A percentile compares a stretch with the other conserved stretches of the same genome.
These are phyloP conservation scores for Tylopilus felleus DNA, from an alignment of 768 basidiomycete species.

Conservation along the genomic window DNA sequence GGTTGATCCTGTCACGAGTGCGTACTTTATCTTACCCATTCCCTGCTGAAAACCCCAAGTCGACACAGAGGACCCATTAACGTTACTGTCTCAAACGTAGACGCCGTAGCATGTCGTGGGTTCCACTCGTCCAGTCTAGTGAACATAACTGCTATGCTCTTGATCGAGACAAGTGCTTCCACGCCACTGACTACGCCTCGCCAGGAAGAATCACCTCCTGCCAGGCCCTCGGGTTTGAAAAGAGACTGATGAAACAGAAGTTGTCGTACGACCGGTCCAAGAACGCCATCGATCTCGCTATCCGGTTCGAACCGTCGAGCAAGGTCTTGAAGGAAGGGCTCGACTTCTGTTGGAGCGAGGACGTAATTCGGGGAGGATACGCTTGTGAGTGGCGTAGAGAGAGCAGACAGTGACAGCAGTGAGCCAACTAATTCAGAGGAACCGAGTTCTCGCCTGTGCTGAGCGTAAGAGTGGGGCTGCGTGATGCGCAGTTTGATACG, in stretches of 20 bases:
- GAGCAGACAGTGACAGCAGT: conserved; percentile 70
- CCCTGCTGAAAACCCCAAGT: conserved; percentile 80
- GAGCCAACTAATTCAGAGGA: conserved; percentile 76
- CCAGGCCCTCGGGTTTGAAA: conserved; percentile 63
- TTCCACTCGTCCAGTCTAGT: conserved; percentile 74
- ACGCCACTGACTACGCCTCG: conserved; percentile 80
- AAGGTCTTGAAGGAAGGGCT: conserved; percentile 81
- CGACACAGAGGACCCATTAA: conserved; percentile 83
- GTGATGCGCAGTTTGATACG: conserved; percentile 19
- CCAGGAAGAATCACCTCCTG: conserved; percentile 78
- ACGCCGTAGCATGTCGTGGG: conserved; percentile 54
- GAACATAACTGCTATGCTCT: conserved; percentile 80
- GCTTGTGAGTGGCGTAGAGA: conserved; percentile 62
- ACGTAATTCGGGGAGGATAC: conserved; percentile 44
- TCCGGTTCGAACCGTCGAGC: conserved; percentile 76
- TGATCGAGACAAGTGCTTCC: conserved; percentile 75
- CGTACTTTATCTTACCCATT: conserved; percentile 63
- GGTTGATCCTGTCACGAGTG: neutral
- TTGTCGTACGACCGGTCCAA: conserved; percentile 68
- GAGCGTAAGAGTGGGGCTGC: conserved; percentile 1
- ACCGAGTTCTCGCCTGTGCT: conserved; percentile 63
- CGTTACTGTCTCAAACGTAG: conserved; percentile 60
- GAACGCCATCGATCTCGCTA: conserved; percentile 70
- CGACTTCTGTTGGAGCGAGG: conserved; percentile 66
- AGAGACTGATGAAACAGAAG: conserved; percentile 65